Base-by-base conservation (phyloP, 148 eudicot genomes). In the Arctostaphylos glauca region DNA sequence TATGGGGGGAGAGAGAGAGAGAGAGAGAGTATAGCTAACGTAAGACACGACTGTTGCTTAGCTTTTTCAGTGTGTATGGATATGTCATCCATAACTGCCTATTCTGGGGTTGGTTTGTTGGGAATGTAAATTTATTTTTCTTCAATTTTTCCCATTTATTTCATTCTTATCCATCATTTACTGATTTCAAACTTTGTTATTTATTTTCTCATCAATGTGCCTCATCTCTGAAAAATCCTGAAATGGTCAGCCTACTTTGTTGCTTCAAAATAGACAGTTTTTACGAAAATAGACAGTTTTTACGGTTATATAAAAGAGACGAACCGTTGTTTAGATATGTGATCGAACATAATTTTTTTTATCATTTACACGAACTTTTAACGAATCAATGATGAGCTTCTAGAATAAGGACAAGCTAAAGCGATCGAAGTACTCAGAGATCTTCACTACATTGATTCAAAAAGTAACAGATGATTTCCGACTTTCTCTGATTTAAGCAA, bases 31-130 rank as follows among this genome's bases (percentile, higher is more conserved):
- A 0, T 41, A 31, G 38, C 38, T 31, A 31, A 31, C 38, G 38
- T 31, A 31, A 31, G 38, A 31, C 38, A 31, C 38, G 38, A 31
- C 38, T 31, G 38, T 31, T 31, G 38, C 38, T 31, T 31, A 31
- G 38, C 38, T 31, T 31, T 31, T 31, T 31, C 38, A 31, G 0
- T 0, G 38, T 31, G 38, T 31, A 31, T 31, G 71, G 16, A 66
- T 66, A 12, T 66, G 71, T 66, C 71, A 66, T 66, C 12, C 71
- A 66, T 66, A 31, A 66, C 71, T 66, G 71, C 43, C 31, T 66
- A 66, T 66, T 38, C 71, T 12, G 71, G 71, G 71, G 44, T 66
- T 66, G 44, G 43, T 66, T 66, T 31, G 71, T 66, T 66, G 71
- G 71, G 71, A 66, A 12, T 66, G 43, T 66, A 25, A 66, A 66